Evolutionary conservation across 257 asterid genomes (phyloP).

Genomic region (Solanum lycopersicoides): DNA sequence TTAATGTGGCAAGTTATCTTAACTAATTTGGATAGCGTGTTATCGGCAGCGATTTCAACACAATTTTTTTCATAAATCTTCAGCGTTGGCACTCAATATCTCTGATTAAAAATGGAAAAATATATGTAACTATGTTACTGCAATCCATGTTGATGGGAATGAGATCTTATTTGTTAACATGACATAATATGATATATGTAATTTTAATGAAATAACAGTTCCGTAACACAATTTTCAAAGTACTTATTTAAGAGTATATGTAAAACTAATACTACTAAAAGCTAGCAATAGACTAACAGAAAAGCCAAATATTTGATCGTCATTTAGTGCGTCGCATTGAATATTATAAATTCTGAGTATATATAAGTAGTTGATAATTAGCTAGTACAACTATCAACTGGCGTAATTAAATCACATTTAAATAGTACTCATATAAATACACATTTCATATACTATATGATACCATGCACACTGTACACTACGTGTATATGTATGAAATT

Average conservation of each 20-base stretch:
- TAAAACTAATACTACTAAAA: background rate
- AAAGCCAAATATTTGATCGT: background rate
- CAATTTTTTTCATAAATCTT: background rate
- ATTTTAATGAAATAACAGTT: background rate
- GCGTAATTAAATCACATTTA: background rate
- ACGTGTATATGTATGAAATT: background rate
- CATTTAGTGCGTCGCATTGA: background rate
- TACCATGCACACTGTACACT: background rate
- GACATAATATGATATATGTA: background rate
- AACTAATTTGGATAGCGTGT: background rate
- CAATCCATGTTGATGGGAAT: background rate
- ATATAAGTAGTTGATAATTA: background rate
- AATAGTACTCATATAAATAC: background rate
- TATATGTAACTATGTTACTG: background rate
- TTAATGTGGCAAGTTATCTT: background rate
- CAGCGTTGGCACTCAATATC: fast-evolving
- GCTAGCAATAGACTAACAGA: background rate
- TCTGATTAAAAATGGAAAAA: background rate
- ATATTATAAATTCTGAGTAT: background rate
- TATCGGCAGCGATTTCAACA: background rate
- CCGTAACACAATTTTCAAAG: background rate
- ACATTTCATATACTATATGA: too few relatives aligned
- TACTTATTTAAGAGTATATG: background rate
- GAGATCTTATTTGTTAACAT: background rate
- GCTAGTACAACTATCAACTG: background rate